A percentile compares a stretch with the other conserved stretches of the same genome.
Evolutionary conservation across 2,329 filamentous ascomycete species (phyloP).

Genomic region (Neofusicoccum umdonicola): DNA sequence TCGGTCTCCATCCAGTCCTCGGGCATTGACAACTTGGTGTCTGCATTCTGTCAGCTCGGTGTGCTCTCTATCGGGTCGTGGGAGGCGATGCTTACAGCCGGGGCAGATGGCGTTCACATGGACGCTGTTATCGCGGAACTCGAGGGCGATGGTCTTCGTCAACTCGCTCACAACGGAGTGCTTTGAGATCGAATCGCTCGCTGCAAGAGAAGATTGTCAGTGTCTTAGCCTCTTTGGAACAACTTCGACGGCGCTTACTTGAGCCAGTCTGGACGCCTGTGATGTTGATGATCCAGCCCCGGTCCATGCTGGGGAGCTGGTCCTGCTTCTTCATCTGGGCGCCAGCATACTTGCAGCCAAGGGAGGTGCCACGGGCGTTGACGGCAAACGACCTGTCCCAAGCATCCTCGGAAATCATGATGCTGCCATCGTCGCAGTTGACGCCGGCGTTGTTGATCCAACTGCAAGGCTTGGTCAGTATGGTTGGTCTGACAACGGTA

Average conservation of each 20-base stretch:
- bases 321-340: slow-evolving; percentile 35
- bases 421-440: slow-evolving; percentile 25
- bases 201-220: slow-evolving; percentile 18
- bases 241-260: slow-evolving; percentile 21
- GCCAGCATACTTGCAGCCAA: slow-evolving; percentile 33
- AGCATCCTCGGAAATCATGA: slow-evolving; percentile 26
- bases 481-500: slow-evolving; percentile 6
- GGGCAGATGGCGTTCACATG: slow-evolving; percentile 57
- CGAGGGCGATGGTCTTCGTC: slow-evolving; percentile 49
- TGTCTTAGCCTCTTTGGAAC: neutral
- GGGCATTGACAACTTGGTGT: slow-evolving; percentile 31
- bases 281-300: slow-evolving; percentile 57
- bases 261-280: slow-evolving; percentile 43
- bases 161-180: slow-evolving; percentile 43
- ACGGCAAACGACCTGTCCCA: slow-evolving; percentile 32
- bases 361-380: slow-evolving; percentile 33
- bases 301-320: slow-evolving; percentile 25
- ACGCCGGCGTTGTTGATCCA: slow-evolving; percentile 34
- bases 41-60: slow-evolving; percentile 14
- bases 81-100: slow-evolving; percentile 40
- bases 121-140: slow-evolving; percentile 49
- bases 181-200: slow-evolving; percentile 50
- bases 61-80: neutral
- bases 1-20: slow-evolving; percentile 15
- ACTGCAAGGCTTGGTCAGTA: slow-evolving; percentile 19